Base-by-base conservation (phyloP, 75 land plant genomes). In the Picea sitchensis region DNA sequence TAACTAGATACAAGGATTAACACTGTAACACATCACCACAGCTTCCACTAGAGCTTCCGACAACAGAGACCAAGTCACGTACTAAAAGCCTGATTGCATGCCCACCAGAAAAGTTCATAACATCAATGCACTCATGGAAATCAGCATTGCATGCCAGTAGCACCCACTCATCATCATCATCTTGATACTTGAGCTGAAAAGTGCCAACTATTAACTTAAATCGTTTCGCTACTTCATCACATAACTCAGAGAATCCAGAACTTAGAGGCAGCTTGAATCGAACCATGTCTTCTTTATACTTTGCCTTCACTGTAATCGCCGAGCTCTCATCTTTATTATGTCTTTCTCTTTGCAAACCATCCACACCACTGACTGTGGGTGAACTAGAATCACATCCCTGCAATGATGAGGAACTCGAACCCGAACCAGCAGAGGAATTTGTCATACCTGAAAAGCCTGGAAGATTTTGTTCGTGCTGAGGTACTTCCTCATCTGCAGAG, bases 151-250 rank as follows among this genome's bases (percentile, higher is more conserved):
- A 74, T 3, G 75, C 67, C 34, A 87, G 59, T 38, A 86, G 58
- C 68, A 87, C 88, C 89, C 89, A 86, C 41, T 87, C 88, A 61
- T 77, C 78, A 38, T 87, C 89, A 80, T 86, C 88, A 68, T 87
- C 89, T 59, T 80, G 67, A 76, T 87, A 87, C 71, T 87, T 87
- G 41, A 87, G 75, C 58, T 82, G 75, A 30, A 87, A 82, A 4
- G 41, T 74, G 14, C 65, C 65, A 51, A n/a, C 76, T 30, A 60
- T 44, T 32, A 85, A 15, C 47, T 86, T 79, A 12, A 87, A 79
- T 56, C 89, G 61, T 58, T 69, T 81, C 2, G 82, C 88, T 15
- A 87, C 64, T 47, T 87, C 84, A 1, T 82, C 73, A 59, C 75
- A 59, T 58, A 86, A 44, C 20, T 79, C 82, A 23, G 30, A 34